Conservation (phyloP, 2,329 filamentous ascomycete species). For the Sarocladium strictum region DNA sequence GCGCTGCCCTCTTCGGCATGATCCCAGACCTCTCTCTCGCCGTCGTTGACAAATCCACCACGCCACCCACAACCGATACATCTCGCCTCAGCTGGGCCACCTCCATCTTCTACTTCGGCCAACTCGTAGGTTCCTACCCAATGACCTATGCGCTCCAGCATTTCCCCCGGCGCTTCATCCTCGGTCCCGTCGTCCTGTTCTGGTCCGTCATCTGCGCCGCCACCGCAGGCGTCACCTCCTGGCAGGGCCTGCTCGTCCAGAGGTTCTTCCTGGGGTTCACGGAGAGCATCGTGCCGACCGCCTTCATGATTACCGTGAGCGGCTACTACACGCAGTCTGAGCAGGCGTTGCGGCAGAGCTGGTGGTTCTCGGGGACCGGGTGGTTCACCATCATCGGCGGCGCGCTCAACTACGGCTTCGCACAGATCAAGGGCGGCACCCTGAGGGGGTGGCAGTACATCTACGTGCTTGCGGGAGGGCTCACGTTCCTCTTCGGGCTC, state of each 20-base stretch:
- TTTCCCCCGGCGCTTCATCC: conserved; percentile 44
- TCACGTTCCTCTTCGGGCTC: conserved; percentile 44
- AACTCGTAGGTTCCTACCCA: conserved; percentile 52
- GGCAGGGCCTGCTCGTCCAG: conserved; percentile 45
- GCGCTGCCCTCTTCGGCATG: conserved; percentile 55
- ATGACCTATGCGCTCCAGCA: conserved; percentile 52
- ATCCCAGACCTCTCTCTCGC: conserved; percentile 46
- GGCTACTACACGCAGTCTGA: conserved; percentile 44
- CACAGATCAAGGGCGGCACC: conserved; percentile 35
- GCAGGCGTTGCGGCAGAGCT: conserved; percentile 41
- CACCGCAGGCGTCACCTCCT: conserved; percentile 47
- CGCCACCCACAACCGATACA: conserved; percentile 43
- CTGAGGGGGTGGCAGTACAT: conserved; percentile 49
- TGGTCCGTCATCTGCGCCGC: conserved; percentile 51
- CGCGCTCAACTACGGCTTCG: conserved; percentile 44
- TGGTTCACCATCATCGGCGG: conserved; percentile 42
- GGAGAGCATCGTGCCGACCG: conserved; percentile 43
- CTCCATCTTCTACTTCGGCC: conserved; percentile 57
- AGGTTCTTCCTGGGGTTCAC: conserved; percentile 40
- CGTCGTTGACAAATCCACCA: conserved; percentile 23
- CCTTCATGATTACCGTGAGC: conserved; percentile 43
- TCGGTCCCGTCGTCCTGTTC: conserved; percentile 43
- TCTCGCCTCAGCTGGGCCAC: conserved; percentile 54
- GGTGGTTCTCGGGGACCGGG: conserved; percentile 41
- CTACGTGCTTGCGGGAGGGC: conserved; percentile 41